Evolutionary conservation across 192 early-diverging fungal genomes (phyloP), one percentile per base, ranked within the genome.

Genomic region (Funneliformis geosporum): DNA sequence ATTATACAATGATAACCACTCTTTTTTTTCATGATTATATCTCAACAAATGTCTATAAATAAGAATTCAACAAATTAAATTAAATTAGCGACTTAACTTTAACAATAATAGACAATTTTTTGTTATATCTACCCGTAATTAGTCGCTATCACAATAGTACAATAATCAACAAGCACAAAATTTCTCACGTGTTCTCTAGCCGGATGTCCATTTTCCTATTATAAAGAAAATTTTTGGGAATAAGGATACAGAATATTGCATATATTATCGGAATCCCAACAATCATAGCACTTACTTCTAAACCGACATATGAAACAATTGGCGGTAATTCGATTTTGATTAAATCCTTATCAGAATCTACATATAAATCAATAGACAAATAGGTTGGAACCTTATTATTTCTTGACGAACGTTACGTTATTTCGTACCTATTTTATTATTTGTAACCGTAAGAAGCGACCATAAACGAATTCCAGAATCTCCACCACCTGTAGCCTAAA

Each of bases 391-490:
- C 7, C 38, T 16, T 4, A 21, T 8, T 14, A 27, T 59, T 38
- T 39, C 4, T 10, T 46, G 14, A 50, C 3, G 5, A 27, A 68
- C 8, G 16, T n/a, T 14, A 18, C 18, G 27, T 33, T 21, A 61
- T 18, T 65, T 40, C 69, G n/a, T 81, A 88, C 88, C 88, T 44
- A 90, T 86, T 43, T 87, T 86, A 42, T 90, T 88, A 23, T 83
- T 73, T 61, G 83, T 83, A 14, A 91, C 84, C 6, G 86, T 82
- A n/a, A 73, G 79, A 38, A 93, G 73, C 10, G 89, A 85, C 93
- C 94, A 96, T 1, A 95, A 79, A 12, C 92, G 87, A 60, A 97
- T 86, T 5, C 93, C 95, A 1, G 92, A 90, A 82, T 97, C 95
- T 39, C 91, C 91, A 0, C 94, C 95, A 25, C 95, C 95, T 7